phyloP scores from a whole-genome alignment of 345 rosid species.

The Draba incana region DNA sequence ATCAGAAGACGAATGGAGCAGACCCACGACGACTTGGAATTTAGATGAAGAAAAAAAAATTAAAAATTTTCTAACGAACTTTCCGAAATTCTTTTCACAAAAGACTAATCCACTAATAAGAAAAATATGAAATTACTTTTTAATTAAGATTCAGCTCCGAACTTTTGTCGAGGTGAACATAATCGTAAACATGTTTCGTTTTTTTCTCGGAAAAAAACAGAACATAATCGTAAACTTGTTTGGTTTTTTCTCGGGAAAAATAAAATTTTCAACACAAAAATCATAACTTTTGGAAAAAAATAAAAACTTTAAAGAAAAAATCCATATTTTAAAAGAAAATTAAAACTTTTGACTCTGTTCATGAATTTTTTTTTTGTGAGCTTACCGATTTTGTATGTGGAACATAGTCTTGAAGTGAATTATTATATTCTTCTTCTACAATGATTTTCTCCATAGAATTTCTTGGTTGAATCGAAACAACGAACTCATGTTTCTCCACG shows the following conservation, averaged over 20 bases:
- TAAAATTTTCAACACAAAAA: not conserved
- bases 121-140: not conserved
- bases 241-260: not conserved
- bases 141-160: constrained; percentile 15
- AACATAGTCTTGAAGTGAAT: constrained; percentile 1
- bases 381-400: constrained; percentile 22
- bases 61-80: constrained; percentile 23
- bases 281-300: not conserved
- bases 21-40: constrained; percentile 33
- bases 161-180: constrained; percentile 19
- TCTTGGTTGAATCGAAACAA: constrained; percentile 37
- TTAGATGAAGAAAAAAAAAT: not conserved
- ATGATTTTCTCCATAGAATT: constrained; percentile 36
- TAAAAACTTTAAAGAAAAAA: constrained; percentile 20
- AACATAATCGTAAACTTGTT: constrained; percentile 18
- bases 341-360: constrained; percentile 5
- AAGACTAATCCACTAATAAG: constrained; percentile 22
- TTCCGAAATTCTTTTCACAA: not conserved
- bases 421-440: constrained; percentile 27
- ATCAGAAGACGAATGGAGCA: constrained; percentile 23
- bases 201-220: not conserved
- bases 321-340: not conserved
- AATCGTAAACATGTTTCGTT: constrained; percentile 14
- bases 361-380: not conserved
- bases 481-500: constrained; percentile 34